Conservation (phyloP, 805 yeast species). For the Suhomyces prunicola region DNA sequence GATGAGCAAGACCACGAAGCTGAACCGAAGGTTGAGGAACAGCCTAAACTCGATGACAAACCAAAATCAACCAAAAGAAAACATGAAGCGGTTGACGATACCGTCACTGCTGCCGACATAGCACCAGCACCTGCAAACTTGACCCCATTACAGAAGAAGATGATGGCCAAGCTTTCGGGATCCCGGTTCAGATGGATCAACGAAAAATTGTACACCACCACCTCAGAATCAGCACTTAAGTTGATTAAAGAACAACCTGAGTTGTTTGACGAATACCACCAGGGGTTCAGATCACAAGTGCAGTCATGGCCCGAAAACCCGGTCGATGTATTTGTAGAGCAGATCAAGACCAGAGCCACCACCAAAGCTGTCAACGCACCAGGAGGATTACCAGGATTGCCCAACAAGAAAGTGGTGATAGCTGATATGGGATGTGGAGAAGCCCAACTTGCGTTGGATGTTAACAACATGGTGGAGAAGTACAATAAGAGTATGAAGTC, state of each 20-base stretch:
- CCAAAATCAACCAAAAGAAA: constrained; percentile 11
- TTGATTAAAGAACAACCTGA: constrained; percentile 79
- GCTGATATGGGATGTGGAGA: constrained; percentile 99
- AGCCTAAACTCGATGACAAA: constrained; percentile 12
- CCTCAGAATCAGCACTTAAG: constrained; percentile 71
- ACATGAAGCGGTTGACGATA: constrained; percentile 15
- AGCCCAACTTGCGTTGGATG: constrained; percentile 77
- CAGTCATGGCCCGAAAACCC: constrained; percentile 99
- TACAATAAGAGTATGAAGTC: constrained; percentile 25
- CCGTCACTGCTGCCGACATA: constrained; percentile 1
- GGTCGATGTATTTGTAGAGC: constrained; percentile 81
- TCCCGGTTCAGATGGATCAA: constrained; percentile 98
- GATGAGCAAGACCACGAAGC: constrained; percentile 10
- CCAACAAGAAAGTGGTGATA: constrained; percentile 63
- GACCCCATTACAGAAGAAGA: constrained; percentile 89
- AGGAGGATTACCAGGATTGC: constrained; percentile 85
- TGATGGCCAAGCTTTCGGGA: constrained; percentile 93
- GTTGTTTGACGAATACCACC: constrained; percentile 90
- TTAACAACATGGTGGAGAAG: constrained; percentile 46
- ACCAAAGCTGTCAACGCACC: constrained; percentile 83
- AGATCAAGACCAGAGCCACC: constrained; percentile 54
- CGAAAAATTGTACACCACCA: constrained; percentile 88
- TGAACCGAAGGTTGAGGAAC: constrained; percentile 25
- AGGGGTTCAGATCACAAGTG: constrained; percentile 93
- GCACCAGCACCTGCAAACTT: constrained; percentile 38